These are phyloP conservation scores for Naganishia kalamii DNA, from an alignment of 768 basidiomycete species.

Conservation along the genomic window DNA sequence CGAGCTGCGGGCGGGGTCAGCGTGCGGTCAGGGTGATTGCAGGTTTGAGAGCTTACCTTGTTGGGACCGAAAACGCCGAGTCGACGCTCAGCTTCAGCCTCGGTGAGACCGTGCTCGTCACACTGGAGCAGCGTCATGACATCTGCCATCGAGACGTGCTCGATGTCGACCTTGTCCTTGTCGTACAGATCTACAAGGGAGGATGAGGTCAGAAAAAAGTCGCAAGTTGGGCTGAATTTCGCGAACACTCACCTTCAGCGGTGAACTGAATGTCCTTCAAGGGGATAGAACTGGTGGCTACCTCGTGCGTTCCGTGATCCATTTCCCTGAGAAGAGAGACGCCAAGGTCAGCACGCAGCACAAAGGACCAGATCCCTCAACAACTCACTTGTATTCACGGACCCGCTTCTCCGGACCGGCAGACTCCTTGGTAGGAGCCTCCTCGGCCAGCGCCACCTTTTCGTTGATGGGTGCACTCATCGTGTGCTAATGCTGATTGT, in stretches of 20 bases:
- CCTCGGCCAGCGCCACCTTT: conserved; percentile 32
- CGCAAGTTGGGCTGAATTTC: neutral
- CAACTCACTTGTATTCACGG: conserved; percentile 24
- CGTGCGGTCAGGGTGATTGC: neutral
- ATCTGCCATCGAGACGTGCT: conserved; percentile 92
- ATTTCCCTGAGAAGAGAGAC: conserved; percentile 17
- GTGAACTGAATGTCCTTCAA: conserved; percentile 47
- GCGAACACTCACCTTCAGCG: conserved; percentile 27
- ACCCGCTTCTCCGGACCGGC: conserved; percentile 39
- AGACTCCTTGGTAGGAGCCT: conserved; percentile 36
- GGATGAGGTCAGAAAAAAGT: neutral
- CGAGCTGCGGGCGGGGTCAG: conserved; percentile 58
- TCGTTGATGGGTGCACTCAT: conserved; percentile 28
- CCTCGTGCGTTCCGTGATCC: conserved; percentile 37
- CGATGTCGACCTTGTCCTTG: conserved; percentile 98
- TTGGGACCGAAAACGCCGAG: conserved; percentile 92
- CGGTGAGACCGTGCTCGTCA: conserved; percentile 66
- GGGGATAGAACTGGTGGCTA: conserved; percentile 37
- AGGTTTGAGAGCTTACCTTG: conserved; percentile 49
- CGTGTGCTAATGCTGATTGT: neutral
- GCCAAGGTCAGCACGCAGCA: neutral
- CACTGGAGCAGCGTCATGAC: conserved; percentile 95
- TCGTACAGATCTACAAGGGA: conserved; percentile 58
- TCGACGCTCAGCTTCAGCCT: conserved; percentile 72
- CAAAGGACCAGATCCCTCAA: neutral